Conservation (phyloP, 208 protist species). For the Trypanosoma caninum region DNA sequence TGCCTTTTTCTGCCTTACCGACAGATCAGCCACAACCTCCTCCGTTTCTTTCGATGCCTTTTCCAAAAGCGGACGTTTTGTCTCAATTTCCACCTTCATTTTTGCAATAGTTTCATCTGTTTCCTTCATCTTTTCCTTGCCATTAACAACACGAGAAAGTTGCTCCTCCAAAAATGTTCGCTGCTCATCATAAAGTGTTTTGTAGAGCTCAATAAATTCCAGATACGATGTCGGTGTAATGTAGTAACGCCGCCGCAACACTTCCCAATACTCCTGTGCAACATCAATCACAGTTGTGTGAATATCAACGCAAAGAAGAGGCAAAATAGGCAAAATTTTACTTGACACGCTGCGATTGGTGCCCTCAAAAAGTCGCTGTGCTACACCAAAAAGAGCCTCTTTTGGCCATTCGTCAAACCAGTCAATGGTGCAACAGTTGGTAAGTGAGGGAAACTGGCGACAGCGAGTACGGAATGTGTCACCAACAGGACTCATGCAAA, state of each 20-base stretch:
- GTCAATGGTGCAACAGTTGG: conserved; percentile 98
- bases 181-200: conserved; percentile 78
- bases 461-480: conserved; percentile 93
- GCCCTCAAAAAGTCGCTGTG: conserved; percentile 76
- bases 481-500: conserved; percentile 96
- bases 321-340: conserved; percentile 59
- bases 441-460: conserved; percentile 96
- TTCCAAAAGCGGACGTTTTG: conserved; percentile 87
- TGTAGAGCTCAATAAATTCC: conserved; percentile 95
- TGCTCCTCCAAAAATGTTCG: conserved; percentile 73
- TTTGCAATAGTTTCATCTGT: conserved; percentile 91
- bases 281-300: conserved; percentile 72
- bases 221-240: conserved; percentile 95
- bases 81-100: conserved; percentile 92
- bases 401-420: conserved; percentile 97
- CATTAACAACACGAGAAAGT: conserved; percentile 90
- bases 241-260: conserved; percentile 93
- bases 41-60: conserved; percentile 87
- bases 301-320: conserved; percentile 86
- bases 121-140: conserved; percentile 89
- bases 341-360: conserved; percentile 22
- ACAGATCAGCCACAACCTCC: conserved; percentile 87
- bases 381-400: conserved; percentile 92
- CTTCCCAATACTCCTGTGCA: conserved; percentile 85
- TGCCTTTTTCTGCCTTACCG: conserved; percentile 81